Evolutionary conservation across 2,329 filamentous ascomycete species (phyloP).

Genomic region (Aspergillus clavatus): DNA sequence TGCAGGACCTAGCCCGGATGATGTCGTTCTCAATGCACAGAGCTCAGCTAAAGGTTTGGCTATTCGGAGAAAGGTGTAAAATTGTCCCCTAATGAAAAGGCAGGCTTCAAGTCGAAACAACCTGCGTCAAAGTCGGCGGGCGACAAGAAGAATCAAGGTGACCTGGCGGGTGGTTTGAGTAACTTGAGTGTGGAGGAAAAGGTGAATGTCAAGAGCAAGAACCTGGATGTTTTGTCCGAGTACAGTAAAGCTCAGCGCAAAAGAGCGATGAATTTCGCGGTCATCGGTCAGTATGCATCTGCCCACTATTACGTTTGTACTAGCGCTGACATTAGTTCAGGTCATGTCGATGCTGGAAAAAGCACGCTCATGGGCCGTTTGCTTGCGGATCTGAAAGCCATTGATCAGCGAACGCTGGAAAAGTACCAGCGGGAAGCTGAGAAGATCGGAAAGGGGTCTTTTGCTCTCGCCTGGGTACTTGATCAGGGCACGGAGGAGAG

Average conservation of each 20-base stretch:
- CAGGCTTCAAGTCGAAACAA: constrained; percentile 44
- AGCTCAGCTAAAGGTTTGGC: constrained; percentile 69
- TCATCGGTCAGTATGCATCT: constrained; percentile 62
- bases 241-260: constrained; percentile 72
- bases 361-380: constrained; percentile 97
- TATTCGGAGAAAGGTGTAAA: constrained; percentile 36
- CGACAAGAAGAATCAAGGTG: constrained; percentile 40
- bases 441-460: constrained; percentile 88
- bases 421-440: constrained; percentile 85
- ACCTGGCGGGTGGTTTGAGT: constrained; percentile 46
- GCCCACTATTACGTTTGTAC: constrained; percentile 8
- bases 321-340: constrained; percentile 42
- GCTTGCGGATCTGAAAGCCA: constrained; percentile 78
- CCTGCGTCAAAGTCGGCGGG: constrained; percentile 35
- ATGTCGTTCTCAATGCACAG: constrained; percentile 81
- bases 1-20: constrained; percentile 83
- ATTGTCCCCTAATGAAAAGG: constrained; percentile 36
- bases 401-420: constrained; percentile 83
- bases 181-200: constrained; percentile 48
- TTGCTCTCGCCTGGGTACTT: constrained; percentile 94
- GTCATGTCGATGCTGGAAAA: constrained; percentile 96
- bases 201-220: constrained; percentile 62
- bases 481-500: constrained; percentile 89
- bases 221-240: constrained; percentile 77
- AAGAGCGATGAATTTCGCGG: constrained; percentile 81